These are phyloP conservation scores for Cordyceps cicadae DNA, from an alignment of 2,329 filamentous ascomycete genomes.

Conservation along the genomic window DNA sequence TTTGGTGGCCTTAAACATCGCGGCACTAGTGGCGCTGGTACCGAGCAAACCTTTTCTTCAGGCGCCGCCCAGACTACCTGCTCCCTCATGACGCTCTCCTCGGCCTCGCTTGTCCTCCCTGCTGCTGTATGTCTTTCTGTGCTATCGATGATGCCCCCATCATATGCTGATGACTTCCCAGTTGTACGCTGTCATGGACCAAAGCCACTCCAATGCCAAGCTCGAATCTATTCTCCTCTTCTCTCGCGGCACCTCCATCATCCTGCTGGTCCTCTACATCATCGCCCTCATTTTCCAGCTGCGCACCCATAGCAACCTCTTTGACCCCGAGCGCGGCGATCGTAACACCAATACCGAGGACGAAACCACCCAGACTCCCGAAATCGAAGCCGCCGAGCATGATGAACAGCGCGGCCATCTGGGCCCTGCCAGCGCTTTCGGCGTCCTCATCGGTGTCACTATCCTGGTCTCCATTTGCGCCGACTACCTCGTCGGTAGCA, in stretches of 20 bases:
- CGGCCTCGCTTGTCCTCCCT: slow-evolving; percentile 71
- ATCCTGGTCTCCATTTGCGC: slow-evolving; percentile 65
- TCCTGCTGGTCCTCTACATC: slow-evolving; percentile 65
- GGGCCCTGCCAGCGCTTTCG: slow-evolving; percentile 53
- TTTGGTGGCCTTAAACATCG: slow-evolving; percentile 61
- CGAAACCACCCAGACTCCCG: slow-evolving; percentile 34
- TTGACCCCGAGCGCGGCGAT: slow-evolving; percentile 37
- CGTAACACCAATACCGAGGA: slow-evolving; percentile 33
- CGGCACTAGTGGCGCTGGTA: slow-evolving; percentile 46
- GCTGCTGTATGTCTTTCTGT: slow-evolving; percentile 45
- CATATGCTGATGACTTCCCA: slow-evolving; percentile 17
- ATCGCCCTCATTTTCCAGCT: slow-evolving; percentile 75
- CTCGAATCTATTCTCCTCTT: slow-evolving; percentile 56
- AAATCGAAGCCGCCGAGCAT: slow-evolving; percentile 24
- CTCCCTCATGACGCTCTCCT: slow-evolving; percentile 67
- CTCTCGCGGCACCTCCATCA: slow-evolving; percentile 68
- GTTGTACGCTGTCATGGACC: slow-evolving; percentile 58
- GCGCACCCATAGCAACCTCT: slow-evolving; percentile 63
- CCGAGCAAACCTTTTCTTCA: slow-evolving; percentile 64
- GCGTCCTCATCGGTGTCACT: slow-evolving; percentile 62
- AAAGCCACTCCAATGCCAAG: slow-evolving; percentile 34
- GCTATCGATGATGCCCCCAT: too few relatives aligned
- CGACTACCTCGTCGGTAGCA: slow-evolving; percentile 69
- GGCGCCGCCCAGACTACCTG: slow-evolving; percentile 71
- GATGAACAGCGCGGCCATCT: slow-evolving; percentile 37